Evolutionary conservation across 1,284 basidiomycete genomes (phyloP).

Genomic region (Melampsora occidentalis): DNA sequence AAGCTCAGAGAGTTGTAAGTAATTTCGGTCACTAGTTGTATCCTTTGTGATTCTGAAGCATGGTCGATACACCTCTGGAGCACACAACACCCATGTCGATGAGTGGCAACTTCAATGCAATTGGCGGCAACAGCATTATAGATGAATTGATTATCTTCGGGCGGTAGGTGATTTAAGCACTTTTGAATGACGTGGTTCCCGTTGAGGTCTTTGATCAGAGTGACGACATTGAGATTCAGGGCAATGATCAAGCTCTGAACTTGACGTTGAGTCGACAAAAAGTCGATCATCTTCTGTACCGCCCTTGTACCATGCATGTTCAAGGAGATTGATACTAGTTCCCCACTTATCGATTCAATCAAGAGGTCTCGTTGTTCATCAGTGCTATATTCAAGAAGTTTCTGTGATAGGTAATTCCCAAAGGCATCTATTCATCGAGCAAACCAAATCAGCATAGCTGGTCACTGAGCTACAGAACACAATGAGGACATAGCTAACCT

Average conservation of each 20-base stretch:
- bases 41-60: slow-evolving; percentile 88
- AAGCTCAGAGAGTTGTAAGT: slow-evolving; percentile 96
- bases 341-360: slow-evolving; percentile 94
- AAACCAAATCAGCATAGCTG: background rate
- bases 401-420: slow-evolving; percentile 98
- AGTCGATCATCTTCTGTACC: slow-evolving; percentile 99
- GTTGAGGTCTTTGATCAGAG: slow-evolving; percentile 98
- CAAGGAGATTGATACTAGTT: slow-evolving; percentile 94
- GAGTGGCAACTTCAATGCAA: slow-evolving; percentile 98
- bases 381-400: slow-evolving; percentile 93
- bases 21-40: slow-evolving; percentile 97
- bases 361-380: slow-evolving; percentile 97
- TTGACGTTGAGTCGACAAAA: slow-evolving; percentile 90
- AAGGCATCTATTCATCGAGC: slow-evolving; percentile 71
- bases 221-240: slow-evolving; percentile 94
- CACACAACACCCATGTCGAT: slow-evolving; percentile 98
- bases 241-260: slow-evolving; percentile 97
- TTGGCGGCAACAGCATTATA: slow-evolving; percentile 99
- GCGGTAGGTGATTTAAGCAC: slow-evolving; percentile 93
- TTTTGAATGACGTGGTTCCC: slow-evolving; percentile 99
- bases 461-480: background rate
- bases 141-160: slow-evolving; percentile 99
- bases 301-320: slow-evolving; percentile 99
- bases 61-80: slow-evolving; percentile 98
- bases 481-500: slow-evolving; percentile 58